A percentile compares a stretch with the other conserved stretches of the same genome.
These are phyloP conservation scores for Adansonia digitata DNA, from an alignment of 345 rosid species.

Conservation along the genomic window DNA sequence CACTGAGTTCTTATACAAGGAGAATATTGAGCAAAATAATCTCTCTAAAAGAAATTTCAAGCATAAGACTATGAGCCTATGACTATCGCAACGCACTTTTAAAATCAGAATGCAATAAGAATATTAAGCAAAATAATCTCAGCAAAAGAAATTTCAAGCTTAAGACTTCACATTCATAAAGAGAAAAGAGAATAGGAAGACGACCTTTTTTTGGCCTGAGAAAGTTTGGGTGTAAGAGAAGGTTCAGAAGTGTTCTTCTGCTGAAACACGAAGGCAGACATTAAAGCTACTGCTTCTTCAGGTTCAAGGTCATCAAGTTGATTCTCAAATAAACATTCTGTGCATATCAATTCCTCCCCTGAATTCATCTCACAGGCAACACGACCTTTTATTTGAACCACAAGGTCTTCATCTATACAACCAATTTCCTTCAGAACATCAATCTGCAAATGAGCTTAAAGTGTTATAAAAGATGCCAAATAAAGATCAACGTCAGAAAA, in stretches of 20 bases:
- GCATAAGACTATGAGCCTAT: not conserved
- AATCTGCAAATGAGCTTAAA: slow-evolving; percentile 47
- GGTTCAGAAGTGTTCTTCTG: slow-evolving; percentile 86
- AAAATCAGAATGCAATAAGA: not conserved
- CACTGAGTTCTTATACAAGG: not conserved
- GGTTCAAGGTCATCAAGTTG: slow-evolving; percentile 89
- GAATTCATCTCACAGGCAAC: slow-evolving; percentile 99
- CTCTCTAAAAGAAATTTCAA: not conserved
- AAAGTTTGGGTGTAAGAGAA: slow-evolving; percentile 71
- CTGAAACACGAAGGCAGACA: slow-evolving; percentile 99
- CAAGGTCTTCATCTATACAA: slow-evolving; percentile 80
- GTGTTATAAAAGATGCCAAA: slow-evolving; percentile 19
- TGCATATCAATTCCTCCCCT: slow-evolving; percentile 92
- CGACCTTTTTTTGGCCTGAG: slow-evolving; percentile 71
- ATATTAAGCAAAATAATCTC: not conserved
- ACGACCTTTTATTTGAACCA: slow-evolving; percentile 94
- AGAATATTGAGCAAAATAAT: not conserved
- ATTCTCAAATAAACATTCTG: slow-evolving; percentile 90
- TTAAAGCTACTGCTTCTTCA: slow-evolving; percentile 95
- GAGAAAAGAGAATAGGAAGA: not conserved
- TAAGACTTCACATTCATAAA: not conserved
- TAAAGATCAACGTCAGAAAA: slow-evolving; percentile 7
- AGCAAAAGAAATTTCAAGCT: not conserved
- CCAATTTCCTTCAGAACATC: slow-evolving; percentile 85
- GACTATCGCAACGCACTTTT: not conserved